These are phyloP conservation scores for Diplotaxis tenuifolia DNA, from an alignment of 345 rosid species.

Conservation along the genomic window DNA sequence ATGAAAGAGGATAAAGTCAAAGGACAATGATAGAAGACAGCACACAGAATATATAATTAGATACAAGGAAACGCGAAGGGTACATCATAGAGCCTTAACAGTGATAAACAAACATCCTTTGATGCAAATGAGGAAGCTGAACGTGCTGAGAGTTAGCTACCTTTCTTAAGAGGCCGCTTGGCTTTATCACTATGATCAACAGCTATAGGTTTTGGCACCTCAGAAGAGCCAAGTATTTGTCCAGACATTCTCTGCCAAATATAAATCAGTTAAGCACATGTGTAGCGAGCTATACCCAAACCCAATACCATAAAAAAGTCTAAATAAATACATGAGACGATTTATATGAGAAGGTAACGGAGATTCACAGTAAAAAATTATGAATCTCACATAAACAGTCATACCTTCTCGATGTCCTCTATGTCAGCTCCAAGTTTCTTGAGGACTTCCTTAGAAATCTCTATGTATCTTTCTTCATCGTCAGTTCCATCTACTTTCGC, in stretches of 20 bases:
- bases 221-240: slow-evolving; percentile 50
- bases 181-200: slow-evolving; percentile 49
- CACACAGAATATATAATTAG: background rate
- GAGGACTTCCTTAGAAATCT: slow-evolving; percentile 72
- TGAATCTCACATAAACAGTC: slow-evolving; percentile 9
- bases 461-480: slow-evolving; percentile 65
- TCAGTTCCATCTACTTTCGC: slow-evolving; percentile 65
- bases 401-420: slow-evolving; percentile 82
- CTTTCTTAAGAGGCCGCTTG: slow-evolving; percentile 64
- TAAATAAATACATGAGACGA: background rate
- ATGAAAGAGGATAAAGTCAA: slow-evolving; percentile 6
- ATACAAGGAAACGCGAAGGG: background rate
- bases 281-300: too few relatives aligned
- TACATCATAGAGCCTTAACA: slow-evolving; percentile 15
- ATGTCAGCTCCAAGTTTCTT: slow-evolving; percentile 75
- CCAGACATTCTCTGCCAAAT: slow-evolving; percentile 63
- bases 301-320: too few relatives aligned
- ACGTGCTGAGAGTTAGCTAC: slow-evolving; percentile 39
- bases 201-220: slow-evolving; percentile 51
- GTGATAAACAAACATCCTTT: slow-evolving; percentile 9
- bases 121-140: slow-evolving; percentile 15
- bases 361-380: slow-evolving; percentile 4
- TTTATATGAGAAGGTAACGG: background rate
- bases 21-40: background rate
- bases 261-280: slow-evolving; percentile 3